phyloP scores from a whole-genome alignment of 345 rosid genomes.

The Gynandropsis gynandra region DNA sequence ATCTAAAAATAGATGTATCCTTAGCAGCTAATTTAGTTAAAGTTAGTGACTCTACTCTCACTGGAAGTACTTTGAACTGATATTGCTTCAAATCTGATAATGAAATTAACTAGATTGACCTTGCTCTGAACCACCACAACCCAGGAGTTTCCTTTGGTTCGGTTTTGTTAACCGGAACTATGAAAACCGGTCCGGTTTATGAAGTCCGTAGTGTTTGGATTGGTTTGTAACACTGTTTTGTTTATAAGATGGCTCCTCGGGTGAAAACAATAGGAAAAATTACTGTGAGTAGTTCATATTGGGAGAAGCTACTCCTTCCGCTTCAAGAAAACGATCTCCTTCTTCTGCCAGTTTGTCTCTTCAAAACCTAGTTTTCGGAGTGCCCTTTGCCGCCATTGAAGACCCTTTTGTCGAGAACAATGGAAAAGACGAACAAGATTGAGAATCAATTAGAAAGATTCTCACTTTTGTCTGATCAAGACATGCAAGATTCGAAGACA shows the following conservation, averaged over 20 bases:
- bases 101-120: neutral
- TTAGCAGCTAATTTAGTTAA: conserved; percentile 6
- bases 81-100: neutral
- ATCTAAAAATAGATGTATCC: no score
- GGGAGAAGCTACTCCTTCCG: conserved; percentile 7
- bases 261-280: neutral
- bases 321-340: conserved; percentile 16
- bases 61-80: conserved; percentile 10
- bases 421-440: neutral
- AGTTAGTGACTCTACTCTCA: conserved; percentile 22
- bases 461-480: neutral
- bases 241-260: neutral
- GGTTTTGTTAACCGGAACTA: neutral
- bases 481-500: conserved; percentile 9
- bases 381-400: neutral
- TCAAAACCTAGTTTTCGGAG: neutral
- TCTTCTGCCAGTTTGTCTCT: neutral
- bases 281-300: neutral
- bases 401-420: neutral
- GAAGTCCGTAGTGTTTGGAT: neutral
- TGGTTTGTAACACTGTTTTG: conserved; percentile 7
- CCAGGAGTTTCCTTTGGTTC: conserved; percentile 1
- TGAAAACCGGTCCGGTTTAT: conserved; percentile 4
- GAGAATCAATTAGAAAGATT: conserved; percentile 14
- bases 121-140: no score